Evolutionary conservation across 1,284 basidiomycete species (phyloP), one percentile per base, ranked within the genome.

Genomic region (Sphagnurus paluster): DNA sequence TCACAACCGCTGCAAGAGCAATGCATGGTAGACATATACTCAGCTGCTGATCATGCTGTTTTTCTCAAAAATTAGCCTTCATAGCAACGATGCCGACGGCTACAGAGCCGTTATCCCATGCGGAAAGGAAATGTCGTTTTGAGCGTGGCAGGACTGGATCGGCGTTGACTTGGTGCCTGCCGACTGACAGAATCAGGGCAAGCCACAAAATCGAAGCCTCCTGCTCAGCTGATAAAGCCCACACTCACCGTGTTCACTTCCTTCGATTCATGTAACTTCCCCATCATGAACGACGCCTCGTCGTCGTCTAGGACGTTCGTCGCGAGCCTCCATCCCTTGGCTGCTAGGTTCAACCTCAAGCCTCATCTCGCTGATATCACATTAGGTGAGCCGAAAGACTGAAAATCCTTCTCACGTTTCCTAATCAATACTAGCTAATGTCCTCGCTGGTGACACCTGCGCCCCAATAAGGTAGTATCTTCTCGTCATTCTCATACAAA

Each of bases 401-500:
- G 36, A 24, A 11, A 24, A 29, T 46, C 35, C 3, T 39, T 39
- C 37, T 38, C n/a, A 52, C 19, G 28, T 23, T 14, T 11, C 21
- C 25, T 36, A n/a, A 26, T 19, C 11, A 21, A 25, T 23, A 13
- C n/a, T 63, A 47, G 69, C 66, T 17, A 59, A 68, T 44, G 55
- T 72, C 33, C 54, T 74, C 6, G 59, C 70, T 20, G 70, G 71
- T 2, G 64, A 69, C 41, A 72, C 71, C 8, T 71, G 69, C 49
- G 49, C 61, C 35, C 71, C 71, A 11, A 68, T 74, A 38, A 65
- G 66, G 67, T 68, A 32, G 42, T 14, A 17, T 28, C 34, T 23
- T 32, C 14, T 21, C 32, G 21, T 48, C 37, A 4, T 37, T 17
- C 14, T 36, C 7, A 13, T 8, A 13, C 16, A 28, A 24, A 45